phyloP scores from a whole-genome alignment of 768 basidiomycete genomes.

The Tulasnella sp. region DNA sequence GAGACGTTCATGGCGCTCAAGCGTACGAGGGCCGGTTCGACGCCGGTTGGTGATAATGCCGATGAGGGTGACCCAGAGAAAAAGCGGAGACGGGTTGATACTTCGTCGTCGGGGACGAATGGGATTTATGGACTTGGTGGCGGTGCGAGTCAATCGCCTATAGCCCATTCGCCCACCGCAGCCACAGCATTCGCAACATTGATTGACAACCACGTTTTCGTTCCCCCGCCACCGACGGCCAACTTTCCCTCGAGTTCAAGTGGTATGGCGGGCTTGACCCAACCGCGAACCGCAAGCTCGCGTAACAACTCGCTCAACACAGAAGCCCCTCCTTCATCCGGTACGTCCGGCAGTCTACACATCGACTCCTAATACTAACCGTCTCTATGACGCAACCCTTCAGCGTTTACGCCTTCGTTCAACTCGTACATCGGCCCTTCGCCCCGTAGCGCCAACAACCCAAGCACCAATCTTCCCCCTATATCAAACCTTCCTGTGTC shows the following conservation, averaged over 20 bases:
- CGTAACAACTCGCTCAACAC: no score
- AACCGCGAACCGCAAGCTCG: no score
- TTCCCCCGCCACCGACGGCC: not conserved
- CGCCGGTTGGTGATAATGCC: not conserved
- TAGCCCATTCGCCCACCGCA: not conserved
- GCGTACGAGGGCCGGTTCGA: constrained; percentile 22
- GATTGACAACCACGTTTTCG: not conserved
- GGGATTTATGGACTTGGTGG: not conserved
- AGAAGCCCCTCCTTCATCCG: no score
- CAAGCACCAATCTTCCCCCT: no score
- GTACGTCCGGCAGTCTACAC: no score
- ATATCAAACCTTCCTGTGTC: no score
- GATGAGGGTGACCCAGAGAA: constrained; percentile 2
- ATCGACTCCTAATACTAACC: no score
- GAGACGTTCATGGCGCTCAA: constrained; percentile 75
- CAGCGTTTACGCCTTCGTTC: not conserved
- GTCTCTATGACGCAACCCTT: no score
- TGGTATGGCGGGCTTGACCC: no score
- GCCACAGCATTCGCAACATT: not conserved
- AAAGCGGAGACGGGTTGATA: constrained; percentile 3
- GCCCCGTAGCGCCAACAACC: not conserved
- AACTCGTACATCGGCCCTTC: not conserved
- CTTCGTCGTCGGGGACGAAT: not conserved
- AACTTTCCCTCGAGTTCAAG: not conserved
- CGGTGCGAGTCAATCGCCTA: not conserved